Conservation (phyloP, 371 early-diverging fungal genomes). For the Actinomortierella ambigua region DNA sequence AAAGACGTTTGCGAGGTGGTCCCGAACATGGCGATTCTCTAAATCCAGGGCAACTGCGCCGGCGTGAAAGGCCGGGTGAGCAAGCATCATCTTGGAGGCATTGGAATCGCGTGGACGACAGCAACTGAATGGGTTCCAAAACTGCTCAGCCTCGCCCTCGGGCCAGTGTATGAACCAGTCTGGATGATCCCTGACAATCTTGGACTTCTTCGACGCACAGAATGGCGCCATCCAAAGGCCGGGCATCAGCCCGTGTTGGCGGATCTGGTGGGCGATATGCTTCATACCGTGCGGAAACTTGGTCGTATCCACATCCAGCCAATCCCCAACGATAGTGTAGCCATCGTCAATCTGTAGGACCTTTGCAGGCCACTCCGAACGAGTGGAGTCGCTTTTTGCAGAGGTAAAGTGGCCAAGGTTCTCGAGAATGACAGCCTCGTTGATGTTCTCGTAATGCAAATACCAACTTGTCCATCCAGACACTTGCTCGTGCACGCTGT, state of each 20-base stretch:
- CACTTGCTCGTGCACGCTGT: slow-evolving; percentile 36
- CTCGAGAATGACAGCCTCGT: slow-evolving; percentile 51
- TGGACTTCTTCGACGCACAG: slow-evolving; percentile 53
- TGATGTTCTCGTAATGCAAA: slow-evolving; percentile 61
- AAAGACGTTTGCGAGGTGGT: slow-evolving; percentile 57
- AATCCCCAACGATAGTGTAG: slow-evolving; percentile 64
- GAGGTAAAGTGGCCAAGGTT: slow-evolving; percentile 49
- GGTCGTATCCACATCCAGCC: slow-evolving; percentile 52
- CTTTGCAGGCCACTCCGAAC: slow-evolving; percentile 51
- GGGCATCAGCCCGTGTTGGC: slow-evolving; percentile 51
- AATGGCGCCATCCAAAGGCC: slow-evolving; percentile 70
- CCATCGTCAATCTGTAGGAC: slow-evolving; percentile 70
- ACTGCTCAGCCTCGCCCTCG: slow-evolving; percentile 34
- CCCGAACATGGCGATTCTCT: slow-evolving; percentile 52
- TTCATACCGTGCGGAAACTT: slow-evolving; percentile 63
- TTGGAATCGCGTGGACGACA: background rate
- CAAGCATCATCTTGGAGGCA: slow-evolving; percentile 46
- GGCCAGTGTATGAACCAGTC: slow-evolving; percentile 58
- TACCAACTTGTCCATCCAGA: slow-evolving; percentile 71
- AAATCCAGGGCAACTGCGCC: slow-evolving; percentile 62
- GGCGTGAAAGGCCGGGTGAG: slow-evolving; percentile 40
- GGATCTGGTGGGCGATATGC: slow-evolving; percentile 48
- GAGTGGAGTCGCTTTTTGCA: background rate
- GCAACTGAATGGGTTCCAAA: slow-evolving; percentile 27
- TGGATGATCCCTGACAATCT: slow-evolving; percentile 55